phyloP scores from a whole-genome alignment of 2,329 filamentous ascomycete species.

The Cucurbitaria berberidis region DNA sequence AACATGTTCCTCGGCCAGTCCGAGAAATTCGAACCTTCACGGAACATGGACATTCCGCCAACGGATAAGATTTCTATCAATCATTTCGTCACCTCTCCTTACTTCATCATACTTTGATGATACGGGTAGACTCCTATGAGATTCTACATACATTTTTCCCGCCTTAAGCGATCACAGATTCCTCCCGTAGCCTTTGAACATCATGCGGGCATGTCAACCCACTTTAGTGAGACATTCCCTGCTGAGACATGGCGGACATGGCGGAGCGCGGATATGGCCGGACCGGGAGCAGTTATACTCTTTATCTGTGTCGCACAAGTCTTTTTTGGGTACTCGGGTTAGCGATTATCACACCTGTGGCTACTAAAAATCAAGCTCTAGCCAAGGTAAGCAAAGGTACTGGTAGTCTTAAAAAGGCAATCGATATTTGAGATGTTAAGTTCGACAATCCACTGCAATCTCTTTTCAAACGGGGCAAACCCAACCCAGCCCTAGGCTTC shows the following conservation, averaged over 20 bases:
- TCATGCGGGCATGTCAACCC: neutral
- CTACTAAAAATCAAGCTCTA: slow-evolving; percentile 7
- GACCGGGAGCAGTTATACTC: neutral
- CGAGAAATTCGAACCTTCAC: too few species aligned
- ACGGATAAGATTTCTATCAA: too few species aligned
- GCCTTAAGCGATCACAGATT: neutral
- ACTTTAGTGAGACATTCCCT: neutral
- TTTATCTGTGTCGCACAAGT: neutral
- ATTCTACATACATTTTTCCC: neutral
- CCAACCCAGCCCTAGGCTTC: slow-evolving; percentile 8
- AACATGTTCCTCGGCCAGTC: too few species aligned
- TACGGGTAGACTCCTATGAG: neutral
- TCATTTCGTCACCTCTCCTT: too few species aligned
- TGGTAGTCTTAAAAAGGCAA: neutral
- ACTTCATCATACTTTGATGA: too few species aligned
- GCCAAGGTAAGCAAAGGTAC: neutral
- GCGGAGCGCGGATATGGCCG: neutral
- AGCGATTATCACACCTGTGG: too few species aligned
- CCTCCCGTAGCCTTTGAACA: neutral
- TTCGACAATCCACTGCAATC: slow-evolving; percentile 1
- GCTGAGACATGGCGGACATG: neutral
- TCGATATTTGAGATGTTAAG: too few species aligned
- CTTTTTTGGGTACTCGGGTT: too few species aligned
- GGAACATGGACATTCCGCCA: too few species aligned
- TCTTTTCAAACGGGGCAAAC: neutral